Percentiles rank a stretch among this genome's conserved stretches.
Conservation (phyloP, 768 basidiomycete species). For the Xerocomellus amylosporus region DNA sequence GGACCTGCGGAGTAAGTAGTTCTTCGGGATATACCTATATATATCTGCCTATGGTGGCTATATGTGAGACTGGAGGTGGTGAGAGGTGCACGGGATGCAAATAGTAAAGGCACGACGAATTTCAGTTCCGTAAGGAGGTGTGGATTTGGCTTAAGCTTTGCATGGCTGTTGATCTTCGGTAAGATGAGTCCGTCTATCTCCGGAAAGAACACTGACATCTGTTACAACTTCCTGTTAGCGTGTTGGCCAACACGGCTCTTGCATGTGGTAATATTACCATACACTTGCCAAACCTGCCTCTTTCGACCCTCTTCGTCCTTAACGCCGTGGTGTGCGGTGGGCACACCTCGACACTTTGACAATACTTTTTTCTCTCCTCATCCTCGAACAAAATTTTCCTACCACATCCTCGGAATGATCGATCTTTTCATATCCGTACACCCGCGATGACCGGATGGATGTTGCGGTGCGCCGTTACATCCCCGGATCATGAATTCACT, state of each 20-base stretch:
- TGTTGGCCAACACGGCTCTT: slow-evolving; percentile 14
- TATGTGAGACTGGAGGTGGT: slow-evolving; percentile 4
- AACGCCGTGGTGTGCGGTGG: slow-evolving; percentile 1
- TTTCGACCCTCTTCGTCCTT: slow-evolving; percentile 4
- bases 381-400: slow-evolving; percentile 24
- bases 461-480: slow-evolving; percentile 23
- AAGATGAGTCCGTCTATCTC: slow-evolving; percentile 33
- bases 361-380: not conserved
- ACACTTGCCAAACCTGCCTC: slow-evolving; percentile 13
- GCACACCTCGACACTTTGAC: slow-evolving; percentile 1
- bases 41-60: not conserved
- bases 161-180: slow-evolving; percentile 29
- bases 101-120: slow-evolving; percentile 23
- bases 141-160: slow-evolving; percentile 36
- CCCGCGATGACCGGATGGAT: slow-evolving; percentile 30
- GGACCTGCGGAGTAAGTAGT: slow-evolving; percentile 26
- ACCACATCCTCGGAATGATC: slow-evolving; percentile 11
- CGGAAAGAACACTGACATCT: slow-evolving; percentile 22
- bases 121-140: slow-evolving; percentile 32
- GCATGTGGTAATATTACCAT: slow-evolving; percentile 10
- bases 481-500: slow-evolving; percentile 30
- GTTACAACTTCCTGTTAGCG: slow-evolving; percentile 4
- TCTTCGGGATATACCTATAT: slow-evolving; percentile 14
- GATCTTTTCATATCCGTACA: slow-evolving; percentile 32
- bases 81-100: slow-evolving; percentile 7